phyloP scores from a whole-genome alignment of 2,329 filamentous ascomycete species.

The Talaromyces funiculosus region DNA sequence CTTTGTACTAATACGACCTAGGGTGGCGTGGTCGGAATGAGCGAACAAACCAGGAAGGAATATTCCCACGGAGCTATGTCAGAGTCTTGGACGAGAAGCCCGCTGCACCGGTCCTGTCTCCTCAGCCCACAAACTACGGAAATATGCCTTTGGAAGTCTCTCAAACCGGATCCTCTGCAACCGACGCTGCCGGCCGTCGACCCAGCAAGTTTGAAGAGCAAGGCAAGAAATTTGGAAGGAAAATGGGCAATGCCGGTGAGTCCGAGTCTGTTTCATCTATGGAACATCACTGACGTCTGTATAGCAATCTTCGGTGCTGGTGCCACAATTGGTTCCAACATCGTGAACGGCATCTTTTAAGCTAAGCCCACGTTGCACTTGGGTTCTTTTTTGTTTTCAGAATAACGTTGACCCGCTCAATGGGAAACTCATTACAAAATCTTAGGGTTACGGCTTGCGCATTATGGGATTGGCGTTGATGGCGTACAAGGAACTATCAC shows the following conservation, averaged over 20 bases:
- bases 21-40: slow-evolving; percentile 80
- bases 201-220: slow-evolving; percentile 63
- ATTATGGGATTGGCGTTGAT: slow-evolving; percentile 31
- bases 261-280: slow-evolving; percentile 11
- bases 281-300: background rate
- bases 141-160: slow-evolving; percentile 73
- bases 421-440: slow-evolving; percentile 2
- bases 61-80: slow-evolving; percentile 92
- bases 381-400: slow-evolving; percentile 4
- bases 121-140: slow-evolving; percentile 41
- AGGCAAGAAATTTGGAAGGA: slow-evolving; percentile 96
- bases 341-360: slow-evolving; percentile 88
- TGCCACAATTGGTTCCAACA: slow-evolving; percentile 81
- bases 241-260: slow-evolving; percentile 65
- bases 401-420: background rate
- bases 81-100: slow-evolving; percentile 61
- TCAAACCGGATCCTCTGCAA: slow-evolving; percentile 45
- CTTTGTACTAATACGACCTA: slow-evolving; percentile 20
- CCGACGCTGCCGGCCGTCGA: slow-evolving; percentile 37
- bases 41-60: slow-evolving; percentile 77
- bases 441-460: slow-evolving; percentile 17
- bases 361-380: background rate
- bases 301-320: slow-evolving; percentile 85
- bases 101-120: slow-evolving; percentile 31
- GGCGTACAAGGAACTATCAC: slow-evolving; percentile 17